phyloP scores from a whole-genome alignment of 2,329 filamentous ascomycete genomes.

The Paecilomyces sp. region DNA sequence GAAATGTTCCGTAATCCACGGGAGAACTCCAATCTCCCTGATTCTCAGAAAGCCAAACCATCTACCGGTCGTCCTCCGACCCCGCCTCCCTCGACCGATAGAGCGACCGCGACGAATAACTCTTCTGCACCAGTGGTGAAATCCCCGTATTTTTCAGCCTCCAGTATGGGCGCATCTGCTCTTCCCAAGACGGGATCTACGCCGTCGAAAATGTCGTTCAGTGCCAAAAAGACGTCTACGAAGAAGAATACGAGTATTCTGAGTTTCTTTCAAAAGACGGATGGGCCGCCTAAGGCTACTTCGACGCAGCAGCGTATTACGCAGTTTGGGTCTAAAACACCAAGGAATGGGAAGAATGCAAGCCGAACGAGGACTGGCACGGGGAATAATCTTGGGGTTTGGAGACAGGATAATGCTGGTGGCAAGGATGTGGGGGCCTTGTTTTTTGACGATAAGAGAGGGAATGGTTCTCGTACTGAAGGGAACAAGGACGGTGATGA shows the following conservation, averaged over 20 bases:
- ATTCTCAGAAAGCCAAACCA: neutral
- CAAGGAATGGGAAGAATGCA: slow-evolving; percentile 19
- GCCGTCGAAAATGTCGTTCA: slow-evolving; percentile 1
- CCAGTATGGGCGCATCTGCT: neutral
- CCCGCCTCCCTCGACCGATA: neutral
- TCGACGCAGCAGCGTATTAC: slow-evolving; percentile 49
- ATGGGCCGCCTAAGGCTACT: slow-evolving; percentile 45
- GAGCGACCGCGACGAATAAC: neutral
- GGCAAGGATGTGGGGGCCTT: slow-evolving; percentile 15
- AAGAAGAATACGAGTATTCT: slow-evolving; percentile 59
- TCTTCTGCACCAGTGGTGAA: neutral
- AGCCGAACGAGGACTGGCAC: neutral
- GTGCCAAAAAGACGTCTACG: slow-evolving; percentile 10
- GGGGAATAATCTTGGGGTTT: slow-evolving; percentile 1
- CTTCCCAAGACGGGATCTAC: neutral
- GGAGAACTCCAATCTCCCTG: neutral
- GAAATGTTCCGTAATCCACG: slow-evolving; percentile 4
- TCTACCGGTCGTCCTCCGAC: slow-evolving; percentile 2
- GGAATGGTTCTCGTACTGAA: slow-evolving; percentile 5
- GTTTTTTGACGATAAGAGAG: slow-evolving; percentile 29
- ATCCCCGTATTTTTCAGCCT: neutral
- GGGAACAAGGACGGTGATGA: neutral
- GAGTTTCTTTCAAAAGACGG: slow-evolving; percentile 67
- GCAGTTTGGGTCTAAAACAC: slow-evolving; percentile 26
- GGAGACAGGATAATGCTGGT: slow-evolving; percentile 6